Conservation (phyloP, 2,329 filamentous ascomycete genomes). For the Rhexocercosporidium sp. region DNA sequence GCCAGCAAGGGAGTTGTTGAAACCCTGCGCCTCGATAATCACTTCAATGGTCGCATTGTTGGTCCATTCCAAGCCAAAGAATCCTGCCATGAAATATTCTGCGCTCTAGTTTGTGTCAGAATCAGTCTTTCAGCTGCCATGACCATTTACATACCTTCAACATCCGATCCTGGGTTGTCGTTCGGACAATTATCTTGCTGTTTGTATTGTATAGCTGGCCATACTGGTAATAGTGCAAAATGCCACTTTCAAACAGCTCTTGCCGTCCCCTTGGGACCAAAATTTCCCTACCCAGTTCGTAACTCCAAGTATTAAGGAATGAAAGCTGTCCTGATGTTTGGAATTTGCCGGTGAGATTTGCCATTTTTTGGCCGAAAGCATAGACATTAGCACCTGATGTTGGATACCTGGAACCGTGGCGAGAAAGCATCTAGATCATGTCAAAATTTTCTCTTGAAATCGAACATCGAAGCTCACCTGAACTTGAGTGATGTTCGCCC, state of each 20-base stretch:
- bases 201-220: constrained; percentile 69
- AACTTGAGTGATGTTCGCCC: constrained; percentile 71
- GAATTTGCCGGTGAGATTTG: constrained; percentile 57
- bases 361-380: constrained; percentile 61
- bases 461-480: constrained; percentile 44
- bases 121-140: constrained; percentile 31
- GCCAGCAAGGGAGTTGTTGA: constrained; percentile 75
- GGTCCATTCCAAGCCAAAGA: constrained; percentile 78
- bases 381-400: constrained; percentile 62
- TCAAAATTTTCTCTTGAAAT: constrained; percentile 40
- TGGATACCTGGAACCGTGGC: constrained; percentile 77
- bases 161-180: constrained; percentile 80
- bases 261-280: constrained; percentile 75
- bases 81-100: constrained; percentile 79
- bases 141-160: constrained; percentile 55
- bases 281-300: constrained; percentile 72
- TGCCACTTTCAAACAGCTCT: constrained; percentile 73
- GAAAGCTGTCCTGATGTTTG: constrained; percentile 62
- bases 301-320: constrained; percentile 73
- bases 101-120: constrained; percentile 47
- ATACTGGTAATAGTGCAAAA: constrained; percentile 68
- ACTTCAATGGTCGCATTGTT: constrained; percentile 75
- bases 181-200: constrained; percentile 74
- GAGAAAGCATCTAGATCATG: constrained; percentile 72
- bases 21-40: constrained; percentile 66